A percentile compares a stretch with the other conserved stretches of the same genome.
Evolutionary conservation across 163 green algal genomes (phyloP).

Genomic region (Prototheca cutis): DNA sequence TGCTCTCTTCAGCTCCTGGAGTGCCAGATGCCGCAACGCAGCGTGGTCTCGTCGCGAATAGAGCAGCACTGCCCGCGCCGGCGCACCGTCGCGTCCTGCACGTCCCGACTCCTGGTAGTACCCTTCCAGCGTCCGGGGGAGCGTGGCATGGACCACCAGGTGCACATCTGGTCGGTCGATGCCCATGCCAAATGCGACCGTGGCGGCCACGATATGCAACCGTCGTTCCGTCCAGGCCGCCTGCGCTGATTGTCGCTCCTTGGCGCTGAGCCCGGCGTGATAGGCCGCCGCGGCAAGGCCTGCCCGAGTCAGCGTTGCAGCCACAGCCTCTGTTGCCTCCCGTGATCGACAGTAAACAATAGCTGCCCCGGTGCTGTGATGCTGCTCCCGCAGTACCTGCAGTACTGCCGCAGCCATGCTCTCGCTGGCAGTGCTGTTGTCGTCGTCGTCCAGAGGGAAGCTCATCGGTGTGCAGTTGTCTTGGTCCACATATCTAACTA

Average conservation of each 20-base stretch:
- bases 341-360: slow-evolving; percentile 37
- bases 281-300: slow-evolving; percentile 27
- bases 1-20: slow-evolving; percentile 42
- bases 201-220: slow-evolving; percentile 23
- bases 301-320: not conserved
- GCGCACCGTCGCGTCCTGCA: slow-evolving; percentile 29
- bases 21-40: slow-evolving; percentile 18
- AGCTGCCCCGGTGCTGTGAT: not conserved
- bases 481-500: too few species aligned
- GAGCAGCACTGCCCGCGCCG: slow-evolving; percentile 22
- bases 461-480: too few species aligned
- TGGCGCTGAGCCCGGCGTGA: slow-evolving; percentile 28
- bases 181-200: slow-evolving; percentile 45
- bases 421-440: too few species aligned
- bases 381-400: too few species aligned
- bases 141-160: slow-evolving; percentile 35
- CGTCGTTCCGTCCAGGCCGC: slow-evolving; percentile 23
- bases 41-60: slow-evolving; percentile 15
- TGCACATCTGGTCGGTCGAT: slow-evolving; percentile 40
- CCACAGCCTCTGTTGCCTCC: slow-evolving; percentile 19
- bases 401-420: too few species aligned
- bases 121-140: slow-evolving; percentile 33
- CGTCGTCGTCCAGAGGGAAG: not conserved
- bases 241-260: slow-evolving; percentile 12
- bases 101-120: slow-evolving; percentile 38